Percentiles rank a stretch among this genome's conserved stretches.
phyloP scores from a whole-genome alignment of 768 basidiomycete genomes.

The Mycena albidolilacea region DNA sequence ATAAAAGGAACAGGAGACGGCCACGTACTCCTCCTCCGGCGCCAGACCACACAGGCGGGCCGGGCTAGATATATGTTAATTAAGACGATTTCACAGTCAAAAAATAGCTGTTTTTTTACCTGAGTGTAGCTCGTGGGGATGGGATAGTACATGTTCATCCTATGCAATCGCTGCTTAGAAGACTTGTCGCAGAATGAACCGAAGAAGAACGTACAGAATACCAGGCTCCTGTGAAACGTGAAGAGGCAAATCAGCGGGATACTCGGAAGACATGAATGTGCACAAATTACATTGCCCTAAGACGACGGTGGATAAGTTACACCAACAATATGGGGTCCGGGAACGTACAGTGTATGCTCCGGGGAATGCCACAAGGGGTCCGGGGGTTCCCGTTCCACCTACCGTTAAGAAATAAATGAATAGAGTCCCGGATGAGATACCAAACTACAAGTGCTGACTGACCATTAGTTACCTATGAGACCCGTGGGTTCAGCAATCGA shows the following conservation, averaged over 20 bases:
- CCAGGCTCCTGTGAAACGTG: conserved; percentile 31
- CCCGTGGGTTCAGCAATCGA: too few relatives aligned
- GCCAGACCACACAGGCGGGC: conserved; percentile 26
- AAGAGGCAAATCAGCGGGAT: not conserved
- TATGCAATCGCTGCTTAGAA: not conserved
- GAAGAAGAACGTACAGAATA: conserved; percentile 27
- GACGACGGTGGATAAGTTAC: not conserved
- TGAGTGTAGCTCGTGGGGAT: conserved; percentile 42
- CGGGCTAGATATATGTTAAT: conserved; percentile 13
- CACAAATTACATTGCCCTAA: conserved; percentile 23
- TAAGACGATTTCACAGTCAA: too few relatives aligned
- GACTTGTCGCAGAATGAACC: not conserved
- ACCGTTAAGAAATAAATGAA: not conserved
- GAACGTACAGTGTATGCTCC: conserved; percentile 49
- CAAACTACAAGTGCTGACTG: not conserved
- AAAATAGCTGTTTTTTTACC: not conserved
- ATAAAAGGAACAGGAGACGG: not conserved
- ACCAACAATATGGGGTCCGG: not conserved
- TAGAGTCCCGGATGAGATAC: not conserved
- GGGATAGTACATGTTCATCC: conserved; percentile 41
- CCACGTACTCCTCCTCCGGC: not conserved
- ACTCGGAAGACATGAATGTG: not conserved
- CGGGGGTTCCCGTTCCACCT: conserved; percentile 49
- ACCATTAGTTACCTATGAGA: conserved; percentile 6
- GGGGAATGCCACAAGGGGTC: conserved; percentile 52